phyloP scores from a whole-genome alignment of 805 yeast genomes.

The Starmerella ratchasimensis region DNA sequence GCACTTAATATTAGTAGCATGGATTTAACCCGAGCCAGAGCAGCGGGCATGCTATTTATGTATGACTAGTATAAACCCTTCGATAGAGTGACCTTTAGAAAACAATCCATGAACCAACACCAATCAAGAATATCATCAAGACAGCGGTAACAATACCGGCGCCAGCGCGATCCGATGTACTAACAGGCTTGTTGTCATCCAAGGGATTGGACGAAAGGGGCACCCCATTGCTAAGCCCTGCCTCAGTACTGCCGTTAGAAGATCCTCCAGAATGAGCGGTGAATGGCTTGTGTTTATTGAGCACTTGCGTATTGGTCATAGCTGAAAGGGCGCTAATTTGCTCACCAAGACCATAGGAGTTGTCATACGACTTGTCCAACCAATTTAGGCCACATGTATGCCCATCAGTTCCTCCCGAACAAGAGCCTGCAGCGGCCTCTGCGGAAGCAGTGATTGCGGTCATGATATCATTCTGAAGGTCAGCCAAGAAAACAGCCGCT shows the following conservation, averaged over 20 bases:
- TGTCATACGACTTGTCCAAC: constrained; percentile 50
- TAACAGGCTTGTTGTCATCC: constrained; percentile 29
- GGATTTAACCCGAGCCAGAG: too few species aligned
- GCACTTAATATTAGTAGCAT: too few species aligned
- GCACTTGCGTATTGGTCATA: constrained; percentile 34
- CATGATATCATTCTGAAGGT: constrained; percentile 35
- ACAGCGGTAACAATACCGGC: constrained; percentile 80
- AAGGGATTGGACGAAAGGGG: constrained; percentile 12
- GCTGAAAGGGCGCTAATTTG: constrained; percentile 67
- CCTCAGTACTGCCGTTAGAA: constrained; percentile 51
- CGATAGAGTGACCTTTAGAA: constrained; percentile 1
- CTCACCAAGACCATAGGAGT: constrained; percentile 65
- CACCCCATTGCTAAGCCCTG: constrained; percentile 36
- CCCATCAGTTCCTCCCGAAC: constrained; percentile 70
- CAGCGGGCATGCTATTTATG: too few species aligned
- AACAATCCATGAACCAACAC: constrained; percentile 67
- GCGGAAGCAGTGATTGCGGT: constrained; percentile 40
- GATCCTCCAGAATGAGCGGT: constrained; percentile 55
- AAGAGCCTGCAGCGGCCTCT: constrained; percentile 58
- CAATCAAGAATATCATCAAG: constrained; percentile 44
- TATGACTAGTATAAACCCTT: too few species aligned
- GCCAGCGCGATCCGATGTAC: constrained; percentile 64
- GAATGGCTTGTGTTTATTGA: constrained; percentile 40
- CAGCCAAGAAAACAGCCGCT: constrained; percentile 48
- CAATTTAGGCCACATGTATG: constrained; percentile 74